These are phyloP conservation scores for Epithele typhae DNA, from an alignment of 768 basidiomycete species.

Conservation along the genomic window DNA sequence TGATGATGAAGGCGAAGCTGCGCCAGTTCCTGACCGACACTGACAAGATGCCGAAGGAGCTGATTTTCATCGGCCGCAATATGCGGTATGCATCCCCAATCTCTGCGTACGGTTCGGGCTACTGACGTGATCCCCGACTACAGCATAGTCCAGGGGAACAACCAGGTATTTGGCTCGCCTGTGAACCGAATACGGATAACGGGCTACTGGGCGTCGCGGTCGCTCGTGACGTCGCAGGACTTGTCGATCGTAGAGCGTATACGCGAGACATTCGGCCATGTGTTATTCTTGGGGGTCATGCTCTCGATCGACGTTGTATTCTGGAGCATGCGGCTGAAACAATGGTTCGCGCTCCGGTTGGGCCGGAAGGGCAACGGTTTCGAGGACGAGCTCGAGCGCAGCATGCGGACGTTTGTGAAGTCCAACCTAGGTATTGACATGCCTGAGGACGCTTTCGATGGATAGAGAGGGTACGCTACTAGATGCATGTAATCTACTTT, in stretches of 20 bases:
- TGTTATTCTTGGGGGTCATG: conserved; percentile 63
- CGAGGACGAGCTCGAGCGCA: conserved; percentile 78
- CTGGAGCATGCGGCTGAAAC: conserved; percentile 51
- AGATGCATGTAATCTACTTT: no score
- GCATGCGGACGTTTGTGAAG: conserved; percentile 72
- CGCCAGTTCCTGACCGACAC: conserved; percentile 68
- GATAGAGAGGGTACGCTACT: conserved; percentile 14
- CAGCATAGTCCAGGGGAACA: conserved; percentile 49
- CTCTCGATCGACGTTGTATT: conserved; percentile 70
- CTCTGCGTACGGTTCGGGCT: not conserved
- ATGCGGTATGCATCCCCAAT: conserved; percentile 47
- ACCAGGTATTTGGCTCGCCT: conserved; percentile 79
- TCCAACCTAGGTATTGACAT: conserved; percentile 78
- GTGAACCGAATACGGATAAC: conserved; percentile 90
- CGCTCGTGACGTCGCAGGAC: conserved; percentile 44
- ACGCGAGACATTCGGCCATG: conserved; percentile 51
- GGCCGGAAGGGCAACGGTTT: conserved; percentile 52
- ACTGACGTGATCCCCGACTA: not conserved
- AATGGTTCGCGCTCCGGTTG: conserved; percentile 37
- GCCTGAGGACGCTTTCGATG: conserved; percentile 25
- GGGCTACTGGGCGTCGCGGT: conserved; percentile 75
- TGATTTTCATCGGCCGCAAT: conserved; percentile 73
- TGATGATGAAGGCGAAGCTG: conserved; percentile 62
- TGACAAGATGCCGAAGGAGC: conserved; percentile 72
- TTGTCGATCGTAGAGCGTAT: conserved; percentile 40